Evolutionary conservation across 495 filamentous ascomycete species (phyloP).

Genomic region (Penicillium bovifimosum): DNA sequence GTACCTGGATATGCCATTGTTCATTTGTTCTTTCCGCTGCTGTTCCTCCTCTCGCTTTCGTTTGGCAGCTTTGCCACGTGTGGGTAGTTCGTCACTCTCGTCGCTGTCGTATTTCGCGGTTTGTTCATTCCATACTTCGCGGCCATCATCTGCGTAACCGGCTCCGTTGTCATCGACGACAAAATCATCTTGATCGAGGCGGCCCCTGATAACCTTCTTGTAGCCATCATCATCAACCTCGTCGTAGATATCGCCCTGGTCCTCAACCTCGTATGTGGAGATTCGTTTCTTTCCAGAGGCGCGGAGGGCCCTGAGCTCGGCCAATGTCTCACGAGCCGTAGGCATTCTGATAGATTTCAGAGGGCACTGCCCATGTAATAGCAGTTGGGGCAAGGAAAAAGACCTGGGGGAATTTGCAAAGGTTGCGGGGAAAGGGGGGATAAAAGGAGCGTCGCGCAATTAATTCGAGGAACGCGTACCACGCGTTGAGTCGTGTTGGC

Average conservation of each 20-base stretch:
- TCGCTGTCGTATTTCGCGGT: constrained; percentile 51
- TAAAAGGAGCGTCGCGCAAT: constrained; percentile 12
- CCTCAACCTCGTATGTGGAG: constrained; percentile 80
- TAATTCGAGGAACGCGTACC: not conserved
- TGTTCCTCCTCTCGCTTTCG: constrained; percentile 86
- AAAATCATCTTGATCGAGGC: constrained; percentile 92
- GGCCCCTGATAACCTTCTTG: constrained; percentile 86
- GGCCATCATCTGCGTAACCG: constrained; percentile 93
- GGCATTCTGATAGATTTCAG: constrained; percentile 29
- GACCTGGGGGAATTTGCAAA: constrained; percentile 1
- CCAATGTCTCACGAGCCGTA: constrained; percentile 48
- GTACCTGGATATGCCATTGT: constrained; percentile 88
- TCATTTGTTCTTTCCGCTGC: constrained; percentile 76
- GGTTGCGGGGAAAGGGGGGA: constrained; percentile 21
- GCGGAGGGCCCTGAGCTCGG: constrained; percentile 78
- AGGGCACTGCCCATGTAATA: constrained; percentile 15
- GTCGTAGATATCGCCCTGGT: constrained; percentile 83
- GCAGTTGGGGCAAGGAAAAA: constrained; percentile 3
- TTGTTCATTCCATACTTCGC: constrained; percentile 88
- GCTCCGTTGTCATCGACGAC: constrained; percentile 93
- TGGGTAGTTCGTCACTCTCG: constrained; percentile 61
- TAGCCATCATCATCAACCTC: constrained; percentile 97
- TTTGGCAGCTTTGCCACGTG: constrained; percentile 69
- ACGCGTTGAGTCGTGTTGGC: constrained; percentile 3
- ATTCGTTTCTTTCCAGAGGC: constrained; percentile 85